These are phyloP conservation scores for Blastobotrys proliferans DNA, from an alignment of 1,139 yeast genomes.

Conservation along the genomic window DNA sequence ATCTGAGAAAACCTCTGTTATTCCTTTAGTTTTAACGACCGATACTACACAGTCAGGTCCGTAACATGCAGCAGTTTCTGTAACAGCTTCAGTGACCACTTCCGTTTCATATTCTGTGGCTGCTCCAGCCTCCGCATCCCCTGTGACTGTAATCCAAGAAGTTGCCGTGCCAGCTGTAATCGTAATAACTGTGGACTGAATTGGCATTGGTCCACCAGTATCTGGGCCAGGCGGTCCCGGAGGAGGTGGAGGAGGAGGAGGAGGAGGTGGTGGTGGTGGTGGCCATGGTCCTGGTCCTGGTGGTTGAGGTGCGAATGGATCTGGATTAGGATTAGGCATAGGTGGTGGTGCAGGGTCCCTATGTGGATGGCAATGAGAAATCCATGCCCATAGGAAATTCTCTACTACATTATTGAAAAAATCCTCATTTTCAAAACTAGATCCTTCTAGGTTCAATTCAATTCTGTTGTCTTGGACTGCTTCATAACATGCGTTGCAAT, in stretches of 20 bases:
- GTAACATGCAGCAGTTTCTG: conserved; percentile 6
- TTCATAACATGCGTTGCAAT: conserved; percentile 23
- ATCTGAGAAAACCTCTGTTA: neutral
- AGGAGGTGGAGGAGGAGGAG: neutral
- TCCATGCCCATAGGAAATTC: conserved; percentile 21
- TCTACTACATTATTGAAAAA: conserved; percentile 25
- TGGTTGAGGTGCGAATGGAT: conserved; percentile 1
- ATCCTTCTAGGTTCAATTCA: conserved; percentile 20
- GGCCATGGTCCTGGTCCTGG: conserved; percentile 8
- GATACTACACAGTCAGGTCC: conserved; percentile 4
- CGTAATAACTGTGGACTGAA: conserved; percentile 3
- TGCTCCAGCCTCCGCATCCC: neutral
- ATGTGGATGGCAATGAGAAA: conserved; percentile 14
- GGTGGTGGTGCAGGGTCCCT: conserved; percentile 10
- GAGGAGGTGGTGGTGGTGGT: conserved; percentile 8
- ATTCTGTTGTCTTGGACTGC: conserved; percentile 17
- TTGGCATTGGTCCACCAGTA: neutral
- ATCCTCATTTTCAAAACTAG: conserved; percentile 16
- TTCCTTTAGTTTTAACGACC: neutral
- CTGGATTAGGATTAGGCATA: conserved; percentile 1
- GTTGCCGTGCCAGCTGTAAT: conserved; percentile 5
- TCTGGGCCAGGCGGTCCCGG: neutral
- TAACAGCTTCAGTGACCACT: conserved; percentile 2
- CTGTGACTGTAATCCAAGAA: conserved; percentile 8
- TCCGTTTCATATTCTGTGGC: conserved; percentile 3